A percentile compares a stretch with the other conserved stretches of the same genome.
Conservation (phyloP, 768 basidiomycete genomes). For the Thelephora aurantiotincta region DNA sequence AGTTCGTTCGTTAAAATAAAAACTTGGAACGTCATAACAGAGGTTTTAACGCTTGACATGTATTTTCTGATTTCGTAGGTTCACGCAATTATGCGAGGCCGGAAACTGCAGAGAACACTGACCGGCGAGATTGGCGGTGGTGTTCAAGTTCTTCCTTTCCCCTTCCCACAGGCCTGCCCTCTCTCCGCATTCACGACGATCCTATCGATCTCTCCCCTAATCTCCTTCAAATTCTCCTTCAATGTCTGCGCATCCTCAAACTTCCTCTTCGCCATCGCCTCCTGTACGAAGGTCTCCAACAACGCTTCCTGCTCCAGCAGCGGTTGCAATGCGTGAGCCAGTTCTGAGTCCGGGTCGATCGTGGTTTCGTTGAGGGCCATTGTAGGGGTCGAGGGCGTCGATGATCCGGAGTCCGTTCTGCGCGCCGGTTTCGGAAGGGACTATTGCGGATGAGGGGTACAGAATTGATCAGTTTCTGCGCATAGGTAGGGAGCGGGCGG, state of each 20-base stretch:
- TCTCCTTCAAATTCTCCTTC: constrained; percentile 67
- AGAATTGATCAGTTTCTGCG: neutral
- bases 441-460: neutral
- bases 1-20: too few relatives aligned
- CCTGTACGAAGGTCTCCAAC: constrained; percentile 79
- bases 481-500: neutral
- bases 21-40: too few relatives aligned
- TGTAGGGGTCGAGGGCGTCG: constrained; percentile 9
- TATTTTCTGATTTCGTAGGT: too few relatives aligned
- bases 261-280: constrained; percentile 81
- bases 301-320: constrained; percentile 90
- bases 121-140: too few relatives aligned
- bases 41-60: too few relatives aligned
- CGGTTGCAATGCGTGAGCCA: constrained; percentile 70
- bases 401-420: neutral
- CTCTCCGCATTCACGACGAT: constrained; percentile 28
- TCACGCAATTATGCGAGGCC: too few relatives aligned
- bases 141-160: too few relatives aligned
- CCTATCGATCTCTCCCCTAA: constrained; percentile 69
- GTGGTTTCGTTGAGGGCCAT: constrained; percentile 10
- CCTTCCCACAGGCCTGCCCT: neutral
- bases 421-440: neutral
- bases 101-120: too few relatives aligned
- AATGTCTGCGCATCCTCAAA: constrained; percentile 91
- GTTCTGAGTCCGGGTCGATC: constrained; percentile 50